phyloP scores from a whole-genome alignment of 371 early-diverging fungal species.

The Mucor saturninus region DNA sequence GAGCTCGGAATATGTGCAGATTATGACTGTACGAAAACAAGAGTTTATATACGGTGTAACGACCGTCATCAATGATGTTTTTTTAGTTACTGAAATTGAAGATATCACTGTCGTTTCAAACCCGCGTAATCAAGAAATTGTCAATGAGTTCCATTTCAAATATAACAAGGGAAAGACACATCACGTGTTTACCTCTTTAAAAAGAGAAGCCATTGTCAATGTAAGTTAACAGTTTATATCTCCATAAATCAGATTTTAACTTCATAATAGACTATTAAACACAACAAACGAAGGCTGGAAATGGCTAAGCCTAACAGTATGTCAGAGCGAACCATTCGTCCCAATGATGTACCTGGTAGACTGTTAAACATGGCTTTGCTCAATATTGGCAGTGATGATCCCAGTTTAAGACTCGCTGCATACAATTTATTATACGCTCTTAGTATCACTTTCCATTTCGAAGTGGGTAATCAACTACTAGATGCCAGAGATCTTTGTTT shows the following conservation, averaged over 20 bases:
- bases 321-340: slow-evolving; percentile 76
- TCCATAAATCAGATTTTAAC: slow-evolving; percentile 5
- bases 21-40: slow-evolving; percentile 71
- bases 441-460: slow-evolving; percentile 83
- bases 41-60: slow-evolving; percentile 73
- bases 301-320: slow-evolving; percentile 69
- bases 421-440: slow-evolving; percentile 89
- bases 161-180: slow-evolving; percentile 72
- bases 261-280: slow-evolving; percentile 64
- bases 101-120: slow-evolving; percentile 65
- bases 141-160: slow-evolving; percentile 80
- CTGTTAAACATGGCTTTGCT: slow-evolving; percentile 90
- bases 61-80: slow-evolving; percentile 85
- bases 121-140: slow-evolving; percentile 57
- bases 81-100: slow-evolving; percentile 83
- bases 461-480: slow-evolving; percentile 81
- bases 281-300: slow-evolving; percentile 73
- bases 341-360: slow-evolving; percentile 92
- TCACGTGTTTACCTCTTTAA: slow-evolving; percentile 77
- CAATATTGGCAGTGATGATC: slow-evolving; percentile 85
- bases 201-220: slow-evolving; percentile 75
- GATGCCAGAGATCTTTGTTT: slow-evolving; percentile 88
- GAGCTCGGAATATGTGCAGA: slow-evolving; percentile 80
- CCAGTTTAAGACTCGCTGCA: slow-evolving; percentile 79
- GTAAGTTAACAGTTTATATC: slow-evolving; percentile 24